Evolutionary conservation across 2,329 filamentous ascomycete genomes (phyloP).

Genomic region (Alternaria rosae): DNA sequence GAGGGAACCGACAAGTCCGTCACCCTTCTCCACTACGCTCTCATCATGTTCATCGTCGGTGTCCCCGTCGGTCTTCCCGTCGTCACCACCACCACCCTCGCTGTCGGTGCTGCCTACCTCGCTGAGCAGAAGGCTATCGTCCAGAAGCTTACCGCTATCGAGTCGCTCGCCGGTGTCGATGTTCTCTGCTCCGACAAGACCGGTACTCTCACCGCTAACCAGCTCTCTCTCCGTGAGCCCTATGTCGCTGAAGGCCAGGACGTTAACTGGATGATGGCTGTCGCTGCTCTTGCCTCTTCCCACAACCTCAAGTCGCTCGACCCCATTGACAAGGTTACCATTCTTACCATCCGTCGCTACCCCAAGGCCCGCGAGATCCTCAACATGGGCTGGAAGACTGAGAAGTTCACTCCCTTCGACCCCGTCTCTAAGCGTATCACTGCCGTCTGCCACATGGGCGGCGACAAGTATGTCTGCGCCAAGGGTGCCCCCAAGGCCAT

Average conservation of each 20-base stretch:
- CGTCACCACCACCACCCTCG: constrained; percentile 78
- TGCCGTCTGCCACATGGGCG: constrained; percentile 71
- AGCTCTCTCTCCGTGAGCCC: constrained; percentile 78
- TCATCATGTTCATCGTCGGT: constrained; percentile 73
- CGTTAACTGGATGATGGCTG: constrained; percentile 86
- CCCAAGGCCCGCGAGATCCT: constrained; percentile 80
- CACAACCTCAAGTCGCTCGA: constrained; percentile 82
- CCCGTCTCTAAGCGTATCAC: constrained; percentile 83
- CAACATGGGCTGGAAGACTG: constrained; percentile 75
- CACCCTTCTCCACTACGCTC: constrained; percentile 63
- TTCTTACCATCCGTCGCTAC: constrained; percentile 77
- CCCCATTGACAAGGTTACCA: constrained; percentile 81
- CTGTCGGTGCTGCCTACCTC: constrained; percentile 78
- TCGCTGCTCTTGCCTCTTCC: constrained; percentile 77
- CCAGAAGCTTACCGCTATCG: constrained; percentile 80
- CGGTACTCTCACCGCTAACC: constrained; percentile 77
- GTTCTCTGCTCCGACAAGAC: constrained; percentile 85
- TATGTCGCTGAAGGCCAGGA: constrained; percentile 79
- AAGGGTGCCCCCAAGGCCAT: constrained; percentile 82
- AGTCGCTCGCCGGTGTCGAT: constrained; percentile 71
- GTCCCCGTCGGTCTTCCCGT: constrained; percentile 80
- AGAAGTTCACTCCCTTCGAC: constrained; percentile 81
- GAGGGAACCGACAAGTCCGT: constrained; percentile 59
- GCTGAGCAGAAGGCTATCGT: constrained; percentile 81
- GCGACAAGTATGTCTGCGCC: constrained; percentile 74